Base-by-base conservation (phyloP, 306 rosid genomes). In the Abrus pulchellus region DNA sequence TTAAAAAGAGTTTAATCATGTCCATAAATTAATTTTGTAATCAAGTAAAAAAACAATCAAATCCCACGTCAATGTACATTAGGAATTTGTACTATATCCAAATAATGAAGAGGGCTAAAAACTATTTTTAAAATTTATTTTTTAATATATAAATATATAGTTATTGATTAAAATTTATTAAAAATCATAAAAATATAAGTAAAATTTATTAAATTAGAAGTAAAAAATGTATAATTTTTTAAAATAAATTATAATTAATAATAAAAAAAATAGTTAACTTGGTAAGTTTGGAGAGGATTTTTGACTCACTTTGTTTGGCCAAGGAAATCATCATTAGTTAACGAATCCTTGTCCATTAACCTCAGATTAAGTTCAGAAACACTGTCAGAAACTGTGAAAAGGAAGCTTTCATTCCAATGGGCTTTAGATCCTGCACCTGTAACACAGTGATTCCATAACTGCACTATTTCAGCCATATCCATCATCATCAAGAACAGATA, bases 381-480 rank as follows among this genome's bases (percentile, higher is more conserved):
- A 52, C n/a, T 59, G 44, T 73, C 87, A 57, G 40, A 61, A 75
- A 86, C 67, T 4, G 85, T 86, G 80, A 86, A 86, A 45, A 80
- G 82, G 52, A 86, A 86, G 49, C 78, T 86, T 57, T 86, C 85
- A 68, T 86, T 80, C 85, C 90, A 86, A 41, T 30, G 27, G 5
- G 90, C 82, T 13, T 83, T 64, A 13, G 83, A 80, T 53, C 90
- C 90, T 67, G 68, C 82, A 66, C 79, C 83, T 80, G 27, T 43
- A 20, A 68, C 50, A 59, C 1, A 0, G 4, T 30, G 14, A 56
- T 28, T 32, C n/a, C 9, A 1, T 43, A 32, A 43, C 5, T 9
- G 4, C 53, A 45, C 45, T 34, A 48, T n/a, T 55, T 32, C 9
- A 53, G 3, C 49, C 50, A 41, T 7, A 57, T 38, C 5, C 3